Conservation (phyloP, 805 yeast genomes). For the Ogataea salicorniae region DNA sequence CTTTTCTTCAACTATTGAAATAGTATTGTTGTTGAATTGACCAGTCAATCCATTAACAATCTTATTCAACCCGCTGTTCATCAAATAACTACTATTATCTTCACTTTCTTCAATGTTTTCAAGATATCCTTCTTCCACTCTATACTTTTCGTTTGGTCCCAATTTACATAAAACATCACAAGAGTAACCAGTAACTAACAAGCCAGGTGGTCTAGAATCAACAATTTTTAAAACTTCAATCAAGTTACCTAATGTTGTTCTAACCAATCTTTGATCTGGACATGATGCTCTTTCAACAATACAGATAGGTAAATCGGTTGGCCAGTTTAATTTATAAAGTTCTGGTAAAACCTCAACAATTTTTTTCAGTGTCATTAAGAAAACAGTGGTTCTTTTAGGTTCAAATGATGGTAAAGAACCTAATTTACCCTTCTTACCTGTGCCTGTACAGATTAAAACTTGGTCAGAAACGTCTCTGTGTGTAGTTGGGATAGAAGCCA, state of each 20-base stretch:
- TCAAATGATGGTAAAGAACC: conserved; percentile 77
- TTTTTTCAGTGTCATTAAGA: conserved; percentile 86
- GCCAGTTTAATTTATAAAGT: conserved; percentile 55
- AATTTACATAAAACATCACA: conserved; percentile 38
- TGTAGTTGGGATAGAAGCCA: conserved; percentile 82
- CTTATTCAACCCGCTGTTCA: neutral
- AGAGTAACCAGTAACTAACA: conserved; percentile 75
- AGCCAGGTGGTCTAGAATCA: conserved; percentile 92
- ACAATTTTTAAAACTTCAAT: conserved; percentile 67
- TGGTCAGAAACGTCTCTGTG: conserved; percentile 92
- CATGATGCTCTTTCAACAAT: conserved; percentile 90
- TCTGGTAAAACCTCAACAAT: conserved; percentile 49
- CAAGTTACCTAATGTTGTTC: conserved; percentile 64
- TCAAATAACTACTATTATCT: neutral
- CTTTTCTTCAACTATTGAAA: neutral
- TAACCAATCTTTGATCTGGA: conserved; percentile 82
- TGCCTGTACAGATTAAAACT: conserved; percentile 89
- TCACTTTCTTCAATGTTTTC: conserved; percentile 1
- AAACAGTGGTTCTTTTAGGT: conserved; percentile 71
- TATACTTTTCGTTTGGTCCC: conserved; percentile 16
- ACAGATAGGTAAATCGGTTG: conserved; percentile 66
- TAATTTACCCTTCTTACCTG: conserved; percentile 80
- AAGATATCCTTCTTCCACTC: conserved; percentile 22
- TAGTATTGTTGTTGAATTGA: neutral
- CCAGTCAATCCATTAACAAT: conserved; percentile 2